phyloP scores from a whole-genome alignment of 352 stramenopile species.

The Phytophthora quininea region DNA sequence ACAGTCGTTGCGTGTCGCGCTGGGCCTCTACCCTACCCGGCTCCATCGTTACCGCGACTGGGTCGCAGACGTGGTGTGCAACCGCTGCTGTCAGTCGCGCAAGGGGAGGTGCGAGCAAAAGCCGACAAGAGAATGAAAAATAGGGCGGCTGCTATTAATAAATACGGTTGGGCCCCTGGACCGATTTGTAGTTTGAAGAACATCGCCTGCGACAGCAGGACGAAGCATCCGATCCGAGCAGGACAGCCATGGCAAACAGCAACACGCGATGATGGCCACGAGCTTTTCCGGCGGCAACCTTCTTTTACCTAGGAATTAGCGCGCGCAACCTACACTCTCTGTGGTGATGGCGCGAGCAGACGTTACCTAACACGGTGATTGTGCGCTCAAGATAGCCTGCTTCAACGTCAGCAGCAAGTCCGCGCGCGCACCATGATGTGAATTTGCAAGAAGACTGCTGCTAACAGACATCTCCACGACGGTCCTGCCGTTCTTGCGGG shows the following conservation, averaged over 20 bases:
- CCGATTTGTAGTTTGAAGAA: not conserved
- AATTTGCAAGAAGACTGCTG: too few relatives aligned
- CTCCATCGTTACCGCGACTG: not conserved
- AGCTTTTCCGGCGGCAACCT: constrained; percentile 10
- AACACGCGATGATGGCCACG: not conserved
- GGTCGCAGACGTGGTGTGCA: not conserved
- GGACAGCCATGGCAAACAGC: too few relatives aligned
- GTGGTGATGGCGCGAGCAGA: constrained; percentile 9
- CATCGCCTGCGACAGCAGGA: too few relatives aligned
- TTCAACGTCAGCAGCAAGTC: too few relatives aligned
- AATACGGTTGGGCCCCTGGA: not conserved
- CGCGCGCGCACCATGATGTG: too few relatives aligned
- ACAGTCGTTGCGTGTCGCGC: constrained; percentile 7
- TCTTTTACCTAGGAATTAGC: constrained; percentile 6
- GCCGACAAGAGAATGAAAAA: too few relatives aligned
- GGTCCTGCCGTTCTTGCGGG: too few relatives aligned
- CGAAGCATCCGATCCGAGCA: too few relatives aligned
- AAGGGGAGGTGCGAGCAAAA: not conserved
- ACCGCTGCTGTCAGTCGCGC: too few relatives aligned
- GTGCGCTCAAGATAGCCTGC: constrained; percentile 3
- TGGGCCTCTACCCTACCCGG: not conserved
- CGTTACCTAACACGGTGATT: constrained; percentile 23
- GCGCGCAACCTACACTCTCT: constrained; percentile 17
- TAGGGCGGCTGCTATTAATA: too few relatives aligned
- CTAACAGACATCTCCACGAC: too few relatives aligned